Base-by-base conservation (phyloP, 2,329 filamentous ascomycete genomes). In the Dactylonectria estremocensis region DNA sequence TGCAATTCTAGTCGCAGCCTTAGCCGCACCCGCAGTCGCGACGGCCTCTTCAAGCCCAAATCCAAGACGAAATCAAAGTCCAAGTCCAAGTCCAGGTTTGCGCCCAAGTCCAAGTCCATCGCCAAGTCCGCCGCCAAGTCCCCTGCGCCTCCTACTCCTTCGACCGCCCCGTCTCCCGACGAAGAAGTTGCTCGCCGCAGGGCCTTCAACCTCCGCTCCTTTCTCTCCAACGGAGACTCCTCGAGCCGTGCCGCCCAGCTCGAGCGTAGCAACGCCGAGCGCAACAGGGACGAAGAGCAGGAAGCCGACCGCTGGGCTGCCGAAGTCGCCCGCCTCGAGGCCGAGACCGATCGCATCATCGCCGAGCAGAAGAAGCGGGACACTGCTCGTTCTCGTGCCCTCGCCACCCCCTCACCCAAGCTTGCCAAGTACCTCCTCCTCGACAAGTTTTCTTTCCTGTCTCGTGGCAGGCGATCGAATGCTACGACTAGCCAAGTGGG, bases 341-440 rank as follows among this genome's bases (percentile, higher is more conserved):
- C 80, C 43, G 85, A 88, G 71, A 84, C 82, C 37, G 81, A 87
- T 71, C 83, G 84, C 66, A 82, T 85, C 50, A 77, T 86, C 50
- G 82, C 83, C 24, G 84, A 87, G 69, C 84, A 87, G 74, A 85
- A 84, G 77, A 84, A 82, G 72, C 82, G 83, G 60, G 84, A 87
- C 69, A 79, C 85, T 22, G 81, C 82, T 55, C 82, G 84, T 61
- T 80, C 86, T 22, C 81, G 84, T 68, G 77, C 81, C 43, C 80
- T 86, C 43, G 79, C 79, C 37, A 81, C 78, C 10, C 74, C 77
- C 5, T 76, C 77, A 24, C 70, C 74, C 9, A 78, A 74, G 54
- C 71, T 75, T 22, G 53, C 74, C 43, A 77, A 82, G 65, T 73
- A 81, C 49, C 82, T 83, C 18, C 79, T 87, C 33, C 78, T 88